These are phyloP conservation scores for Tetrahymena borealis DNA, from an alignment of 73 alveolate genomes.

Conservation along the genomic window DNA sequence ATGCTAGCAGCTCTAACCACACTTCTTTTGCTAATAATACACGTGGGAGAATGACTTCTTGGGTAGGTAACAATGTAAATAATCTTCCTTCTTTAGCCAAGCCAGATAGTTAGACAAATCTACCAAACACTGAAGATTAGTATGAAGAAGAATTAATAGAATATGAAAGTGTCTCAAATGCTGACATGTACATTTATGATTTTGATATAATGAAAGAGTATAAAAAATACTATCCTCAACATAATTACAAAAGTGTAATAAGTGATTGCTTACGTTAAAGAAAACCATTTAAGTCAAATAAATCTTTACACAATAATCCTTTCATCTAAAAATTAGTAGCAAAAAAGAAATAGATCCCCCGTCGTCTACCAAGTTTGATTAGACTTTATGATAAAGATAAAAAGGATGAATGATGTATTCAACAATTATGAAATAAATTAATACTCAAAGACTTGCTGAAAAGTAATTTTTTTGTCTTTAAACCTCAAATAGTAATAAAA, in stretches of 20 bases:
- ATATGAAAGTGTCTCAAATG: background rate
- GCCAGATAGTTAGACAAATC: background rate
- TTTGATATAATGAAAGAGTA: background rate
- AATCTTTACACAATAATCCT: background rate
- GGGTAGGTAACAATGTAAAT: background rate
- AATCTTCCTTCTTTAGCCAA: background rate
- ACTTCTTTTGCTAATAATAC: background rate
- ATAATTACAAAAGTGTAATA: background rate
- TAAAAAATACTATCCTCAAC: background rate
- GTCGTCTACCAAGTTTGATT: background rate
- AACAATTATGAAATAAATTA: background rate
- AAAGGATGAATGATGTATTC: background rate
- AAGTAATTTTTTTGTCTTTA: too few species aligned
- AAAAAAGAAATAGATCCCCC: background rate
- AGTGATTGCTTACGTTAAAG: background rate
- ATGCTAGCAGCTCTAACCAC: background rate
- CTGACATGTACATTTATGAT: background rate
- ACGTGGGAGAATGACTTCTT: background rate
- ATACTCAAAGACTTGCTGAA: too few species aligned
- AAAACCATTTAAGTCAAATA: background rate
- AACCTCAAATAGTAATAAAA: too few species aligned
- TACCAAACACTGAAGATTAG: background rate
- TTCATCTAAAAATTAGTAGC: background rate
- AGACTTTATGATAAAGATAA: background rate
- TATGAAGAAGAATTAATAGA: background rate